Conservation (phyloP, 768 basidiomycete species). For the Rubroboletus pulcherrimus region DNA sequence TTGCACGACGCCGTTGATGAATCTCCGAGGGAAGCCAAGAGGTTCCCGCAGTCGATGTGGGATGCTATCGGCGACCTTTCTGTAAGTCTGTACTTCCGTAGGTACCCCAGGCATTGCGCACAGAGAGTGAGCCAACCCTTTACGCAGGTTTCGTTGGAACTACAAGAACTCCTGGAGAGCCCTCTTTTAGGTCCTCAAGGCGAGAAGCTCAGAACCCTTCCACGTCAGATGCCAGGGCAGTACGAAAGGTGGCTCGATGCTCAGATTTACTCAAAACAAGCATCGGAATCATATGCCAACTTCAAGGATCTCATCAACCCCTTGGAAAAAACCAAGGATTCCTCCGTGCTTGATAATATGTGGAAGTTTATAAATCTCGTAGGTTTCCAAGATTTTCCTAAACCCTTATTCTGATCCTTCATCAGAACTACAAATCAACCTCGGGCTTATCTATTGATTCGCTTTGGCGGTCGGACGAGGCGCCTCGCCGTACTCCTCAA, state of each 20-base stretch:
- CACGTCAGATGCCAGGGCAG: slow-evolving; percentile 53
- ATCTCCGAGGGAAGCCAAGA: slow-evolving; percentile 66
- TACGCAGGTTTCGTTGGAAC: slow-evolving; percentile 56
- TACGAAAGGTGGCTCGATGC: slow-evolving; percentile 70
- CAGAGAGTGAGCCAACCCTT: background rate
- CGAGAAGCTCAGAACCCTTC: slow-evolving; percentile 46
- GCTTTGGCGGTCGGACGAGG: slow-evolving; percentile 60
- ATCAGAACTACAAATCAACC: slow-evolving; percentile 54
- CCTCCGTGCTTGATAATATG: slow-evolving; percentile 50
- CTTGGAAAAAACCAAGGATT: slow-evolving; percentile 50
- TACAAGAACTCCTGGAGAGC: slow-evolving; percentile 61
- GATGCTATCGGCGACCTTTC: slow-evolving; percentile 81
- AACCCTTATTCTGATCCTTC: slow-evolving; percentile 5
- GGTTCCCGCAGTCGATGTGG: slow-evolving; percentile 77
- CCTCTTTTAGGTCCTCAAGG: slow-evolving; percentile 58
- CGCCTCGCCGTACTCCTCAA: slow-evolving; percentile 49
- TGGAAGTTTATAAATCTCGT: slow-evolving; percentile 65
- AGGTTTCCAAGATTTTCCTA: slow-evolving; percentile 16
- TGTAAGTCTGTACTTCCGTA: slow-evolving; percentile 52
- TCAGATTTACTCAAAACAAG: slow-evolving; percentile 56
- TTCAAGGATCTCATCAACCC: slow-evolving; percentile 60
- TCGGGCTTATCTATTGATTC: slow-evolving; percentile 56
- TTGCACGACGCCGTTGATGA: slow-evolving; percentile 72
- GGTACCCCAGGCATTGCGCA: slow-evolving; percentile 12
- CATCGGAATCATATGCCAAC: slow-evolving; percentile 45